Conservation (phyloP, 192 early-diverging fungal species). For the Coemansia sp. region DNA sequence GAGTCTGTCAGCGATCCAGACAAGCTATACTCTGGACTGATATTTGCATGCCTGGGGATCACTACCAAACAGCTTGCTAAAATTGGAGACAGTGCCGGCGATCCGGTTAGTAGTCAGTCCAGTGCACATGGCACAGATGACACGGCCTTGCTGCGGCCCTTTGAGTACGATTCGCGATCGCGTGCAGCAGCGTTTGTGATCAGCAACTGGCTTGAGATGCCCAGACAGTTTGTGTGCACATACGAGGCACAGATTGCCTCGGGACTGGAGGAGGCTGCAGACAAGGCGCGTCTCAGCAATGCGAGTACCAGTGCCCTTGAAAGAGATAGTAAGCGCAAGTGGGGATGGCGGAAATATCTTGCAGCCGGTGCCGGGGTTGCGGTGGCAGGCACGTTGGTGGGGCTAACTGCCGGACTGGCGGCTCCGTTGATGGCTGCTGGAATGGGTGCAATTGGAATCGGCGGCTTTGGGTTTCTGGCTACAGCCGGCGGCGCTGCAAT, state of each 20-base stretch:
- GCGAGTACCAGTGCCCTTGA: constrained; percentile 35
- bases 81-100: not conserved
- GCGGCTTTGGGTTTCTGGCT: constrained; percentile 50
- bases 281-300: constrained; percentile 37
- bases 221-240: constrained; percentile 44
- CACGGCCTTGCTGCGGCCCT: constrained; percentile 15
- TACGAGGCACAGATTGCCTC: constrained; percentile 31
- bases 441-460: constrained; percentile 51
- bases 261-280: constrained; percentile 30
- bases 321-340: constrained; percentile 29
- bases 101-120: not conserved
- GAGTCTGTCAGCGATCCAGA: constrained; percentile 30
- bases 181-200: constrained; percentile 50
- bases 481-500: constrained; percentile 53
- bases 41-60: constrained; percentile 36
- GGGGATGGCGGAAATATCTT: constrained; percentile 50
- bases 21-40: constrained; percentile 28
- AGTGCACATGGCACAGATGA: not conserved
- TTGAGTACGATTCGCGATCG: constrained; percentile 56
- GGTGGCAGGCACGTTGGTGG: constrained; percentile 54
- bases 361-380: constrained; percentile 51
- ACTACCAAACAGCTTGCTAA: constrained; percentile 13
- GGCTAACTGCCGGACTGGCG: constrained; percentile 57
- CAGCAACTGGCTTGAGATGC: constrained; percentile 41
- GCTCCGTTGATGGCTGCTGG: constrained; percentile 59